phyloP scores from a whole-genome alignment of 192 early-diverging fungal genomes.

The Coemansia sp. region DNA sequence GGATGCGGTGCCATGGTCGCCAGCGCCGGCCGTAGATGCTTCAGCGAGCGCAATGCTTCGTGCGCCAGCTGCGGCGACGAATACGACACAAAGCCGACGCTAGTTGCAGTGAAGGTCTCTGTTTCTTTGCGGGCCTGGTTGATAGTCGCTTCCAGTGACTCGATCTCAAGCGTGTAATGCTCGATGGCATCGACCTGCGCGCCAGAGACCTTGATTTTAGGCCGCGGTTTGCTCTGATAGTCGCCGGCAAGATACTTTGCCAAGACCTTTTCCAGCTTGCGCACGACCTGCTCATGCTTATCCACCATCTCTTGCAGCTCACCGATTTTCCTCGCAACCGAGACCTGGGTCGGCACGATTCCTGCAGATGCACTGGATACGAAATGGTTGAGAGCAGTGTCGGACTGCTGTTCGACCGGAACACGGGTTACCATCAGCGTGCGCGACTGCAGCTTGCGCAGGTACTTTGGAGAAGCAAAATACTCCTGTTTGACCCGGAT shows the following conservation, averaged over 20 bases:
- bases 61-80: slow-evolving; percentile 56
- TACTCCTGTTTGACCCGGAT: slow-evolving; percentile 56
- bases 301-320: slow-evolving; percentile 66
- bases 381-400: slow-evolving; percentile 57
- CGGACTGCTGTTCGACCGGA: slow-evolving; percentile 59
- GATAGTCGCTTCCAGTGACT: slow-evolving; percentile 59
- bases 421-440: slow-evolving; percentile 69
- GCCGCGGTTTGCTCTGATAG: slow-evolving; percentile 36
- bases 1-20: slow-evolving; percentile 63
- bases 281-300: slow-evolving; percentile 63
- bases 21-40: slow-evolving; percentile 17
- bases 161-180: slow-evolving; percentile 65
- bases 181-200: slow-evolving; percentile 69
- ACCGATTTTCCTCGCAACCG: slow-evolving; percentile 66
- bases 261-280: slow-evolving; percentile 64
- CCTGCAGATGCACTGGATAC: slow-evolving; percentile 45
- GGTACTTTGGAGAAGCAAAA: slow-evolving; percentile 62
- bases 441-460: slow-evolving; percentile 64
- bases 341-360: slow-evolving; percentile 57
- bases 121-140: slow-evolving; percentile 51
- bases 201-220: slow-evolving; percentile 46
- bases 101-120: slow-evolving; percentile 57
- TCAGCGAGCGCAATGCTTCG: slow-evolving; percentile 38
- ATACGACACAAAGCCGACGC: slow-evolving; percentile 72
- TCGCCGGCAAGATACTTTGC: slow-evolving; percentile 55